Conservation (phyloP, 2,329 filamentous ascomycete genomes). For the Chrysosphaeria jannelii region DNA sequence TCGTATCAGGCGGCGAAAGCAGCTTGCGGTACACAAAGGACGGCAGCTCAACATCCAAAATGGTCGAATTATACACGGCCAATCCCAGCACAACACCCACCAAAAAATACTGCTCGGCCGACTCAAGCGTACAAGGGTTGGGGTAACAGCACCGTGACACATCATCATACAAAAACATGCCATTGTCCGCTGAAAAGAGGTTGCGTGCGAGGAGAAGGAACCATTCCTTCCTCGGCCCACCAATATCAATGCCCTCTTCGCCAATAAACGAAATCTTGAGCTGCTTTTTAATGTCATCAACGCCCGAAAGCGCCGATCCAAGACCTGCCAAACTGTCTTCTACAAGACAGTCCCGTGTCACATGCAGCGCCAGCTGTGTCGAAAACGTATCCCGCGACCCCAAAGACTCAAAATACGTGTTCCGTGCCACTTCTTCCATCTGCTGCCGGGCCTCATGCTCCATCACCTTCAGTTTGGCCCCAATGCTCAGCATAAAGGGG, state of each 20-base stretch:
- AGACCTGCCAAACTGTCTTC: constrained; percentile 68
- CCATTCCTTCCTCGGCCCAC: constrained; percentile 80
- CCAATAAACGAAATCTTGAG: constrained; percentile 60
- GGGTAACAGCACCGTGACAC: constrained; percentile 83
- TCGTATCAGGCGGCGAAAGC: constrained; percentile 31
- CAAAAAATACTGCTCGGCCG: constrained; percentile 71
- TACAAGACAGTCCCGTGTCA: constrained; percentile 60
- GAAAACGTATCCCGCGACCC: constrained; percentile 42
- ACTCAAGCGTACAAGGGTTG: constrained; percentile 70
- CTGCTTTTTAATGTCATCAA: constrained; percentile 73
- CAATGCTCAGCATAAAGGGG: constrained; percentile 72
- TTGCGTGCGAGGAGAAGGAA: constrained; percentile 68
- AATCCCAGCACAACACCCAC: constrained; percentile 68
- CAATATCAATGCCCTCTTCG: constrained; percentile 76
- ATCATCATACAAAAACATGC: constrained; percentile 79
- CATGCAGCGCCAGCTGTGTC: constrained; percentile 46
- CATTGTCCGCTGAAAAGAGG: constrained; percentile 72
- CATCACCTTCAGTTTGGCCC: constrained; percentile 71
- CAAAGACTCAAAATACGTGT: constrained; percentile 78
- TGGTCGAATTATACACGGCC: constrained; percentile 86
- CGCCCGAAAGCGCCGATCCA: constrained; percentile 50
- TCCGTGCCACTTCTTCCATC: constrained; percentile 66
- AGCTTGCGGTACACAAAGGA: constrained; percentile 77
- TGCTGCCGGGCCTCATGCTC: constrained; percentile 68
- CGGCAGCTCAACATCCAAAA: constrained; percentile 63